Evolutionary conservation across 2,329 filamentous ascomycete species (phyloP), one percentile per base, ranked within the genome.

Genomic region (Xylaria sp.): DNA sequence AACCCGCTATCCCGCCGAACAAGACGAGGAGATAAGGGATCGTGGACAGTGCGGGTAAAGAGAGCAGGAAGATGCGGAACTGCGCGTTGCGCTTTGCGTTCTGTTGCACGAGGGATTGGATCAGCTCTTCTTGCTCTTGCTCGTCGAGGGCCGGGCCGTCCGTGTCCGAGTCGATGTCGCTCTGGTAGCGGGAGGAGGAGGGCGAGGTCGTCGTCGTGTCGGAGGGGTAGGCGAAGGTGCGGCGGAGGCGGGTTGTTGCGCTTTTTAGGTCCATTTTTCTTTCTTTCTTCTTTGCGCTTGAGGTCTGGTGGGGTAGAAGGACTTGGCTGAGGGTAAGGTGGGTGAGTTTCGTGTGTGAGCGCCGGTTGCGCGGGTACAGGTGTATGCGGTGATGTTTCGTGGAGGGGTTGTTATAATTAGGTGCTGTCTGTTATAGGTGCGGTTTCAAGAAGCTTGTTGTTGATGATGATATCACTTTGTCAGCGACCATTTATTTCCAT

Each of bases 201-300:
- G 57, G 85, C 84, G 65, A 58, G 5, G 62, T 20, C 23, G 65
- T 67, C 0, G 63, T 65, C 10, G 67, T 63, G 74, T 91, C 89
- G 65, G 83, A 80, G 4, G 91, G 91, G 81, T 95, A 96, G 69
- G 87, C 88, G 81, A 97, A 96, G 9, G 92, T 91, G 75, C 87
- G 91, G 75, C 94, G 90, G 53, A 96, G 83, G 71, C 92, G 89
- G 61, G 92, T 83, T 48, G 80, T 79, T 0, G 83, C 74, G 51
- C 67, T 69, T 71, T 73, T 74, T 28, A 74, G 65, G 71, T 76
- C 72, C 72, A 74, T 74, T 71, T 10, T 36, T 15, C 17, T 13
- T 36, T 15, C 17, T 13, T 9, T 6, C 3, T 42, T 9, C 3
- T 56, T 26, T 11, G 13, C n/a, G 17, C 28, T 26, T 36, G 7